Conservation (phyloP, 768 basidiomycete species). For the Cystofilobasidium ferigula region DNA sequence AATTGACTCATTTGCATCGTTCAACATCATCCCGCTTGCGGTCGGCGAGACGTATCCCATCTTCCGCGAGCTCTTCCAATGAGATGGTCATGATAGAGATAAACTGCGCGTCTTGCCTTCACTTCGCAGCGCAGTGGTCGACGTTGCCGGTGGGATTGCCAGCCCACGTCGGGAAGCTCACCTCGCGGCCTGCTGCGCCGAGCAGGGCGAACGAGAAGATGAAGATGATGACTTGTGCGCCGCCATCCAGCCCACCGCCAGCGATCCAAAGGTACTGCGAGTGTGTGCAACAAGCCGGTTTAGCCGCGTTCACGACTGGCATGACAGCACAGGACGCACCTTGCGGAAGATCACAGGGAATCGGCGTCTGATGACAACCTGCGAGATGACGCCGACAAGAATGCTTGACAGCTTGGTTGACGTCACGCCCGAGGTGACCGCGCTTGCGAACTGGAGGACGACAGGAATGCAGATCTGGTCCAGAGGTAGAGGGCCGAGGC, state of each 20-base stretch:
- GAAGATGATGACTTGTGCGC: conserved; percentile 13
- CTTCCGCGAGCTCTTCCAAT: neutral
- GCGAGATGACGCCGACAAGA: conserved; percentile 19
- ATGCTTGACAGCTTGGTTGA: conserved; percentile 14
- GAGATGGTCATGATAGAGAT: too few relatives aligned
- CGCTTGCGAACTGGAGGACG: conserved; percentile 19
- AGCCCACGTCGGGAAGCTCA: conserved; percentile 25
- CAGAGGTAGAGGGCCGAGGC: conserved; percentile 8
- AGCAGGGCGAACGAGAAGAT: conserved; percentile 25
- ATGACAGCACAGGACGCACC: too few relatives aligned
- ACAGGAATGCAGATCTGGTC: conserved; percentile 17
- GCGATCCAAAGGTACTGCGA: conserved; percentile 21
- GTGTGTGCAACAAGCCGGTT: too few relatives aligned
- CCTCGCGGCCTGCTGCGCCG: conserved; percentile 15
- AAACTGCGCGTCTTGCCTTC: too few relatives aligned
- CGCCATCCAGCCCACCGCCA: conserved; percentile 23
- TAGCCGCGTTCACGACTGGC: too few relatives aligned
- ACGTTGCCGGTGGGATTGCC: conserved; percentile 6
- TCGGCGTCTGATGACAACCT: conserved; percentile 20
- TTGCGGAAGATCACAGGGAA: conserved; percentile 13
- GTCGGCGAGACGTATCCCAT: neutral
- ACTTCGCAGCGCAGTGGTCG: too few relatives aligned
- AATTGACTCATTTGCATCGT: neutral
- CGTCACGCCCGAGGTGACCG: conserved; percentile 15
- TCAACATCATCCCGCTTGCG: neutral